These are phyloP conservation scores for Galerina marginata DNA, from an alignment of 768 basidiomycete species.

Conservation along the genomic window DNA sequence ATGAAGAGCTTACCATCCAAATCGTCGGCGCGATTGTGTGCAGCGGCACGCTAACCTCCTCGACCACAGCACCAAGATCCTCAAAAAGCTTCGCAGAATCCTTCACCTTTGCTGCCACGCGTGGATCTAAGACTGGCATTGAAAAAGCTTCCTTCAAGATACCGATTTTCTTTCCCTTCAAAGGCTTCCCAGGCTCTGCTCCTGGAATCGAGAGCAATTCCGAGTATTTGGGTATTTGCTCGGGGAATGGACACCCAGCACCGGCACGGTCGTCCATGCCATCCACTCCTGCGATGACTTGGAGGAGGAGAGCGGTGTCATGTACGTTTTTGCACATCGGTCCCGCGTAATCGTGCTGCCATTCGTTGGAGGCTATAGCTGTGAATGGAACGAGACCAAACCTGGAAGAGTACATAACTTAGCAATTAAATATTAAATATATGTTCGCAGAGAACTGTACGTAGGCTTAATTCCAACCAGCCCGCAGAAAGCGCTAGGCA, in stretches of 20 bases:
- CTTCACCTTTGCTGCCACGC: slow-evolving; percentile 38
- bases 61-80: slow-evolving; percentile 43
- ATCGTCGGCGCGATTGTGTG: slow-evolving; percentile 31
- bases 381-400: slow-evolving; percentile 54
- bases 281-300: slow-evolving; percentile 50
- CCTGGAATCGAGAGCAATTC: slow-evolving; percentile 38
- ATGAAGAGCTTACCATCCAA: slow-evolving; percentile 23
- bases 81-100: slow-evolving; percentile 38
- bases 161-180: slow-evolving; percentile 44
- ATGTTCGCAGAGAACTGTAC: slow-evolving; percentile 5
- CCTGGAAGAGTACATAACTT: slow-evolving; percentile 1
- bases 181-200: slow-evolving; percentile 24
- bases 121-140: slow-evolving; percentile 37
- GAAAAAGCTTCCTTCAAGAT: slow-evolving; percentile 44
- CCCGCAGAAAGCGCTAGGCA: slow-evolving; percentile 48
- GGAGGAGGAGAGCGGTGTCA: slow-evolving; percentile 45
- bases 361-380: slow-evolving; percentile 46
- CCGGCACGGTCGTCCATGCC: slow-evolving; percentile 45
- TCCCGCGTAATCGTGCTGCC: slow-evolving; percentile 47
- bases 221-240: slow-evolving; percentile 26
- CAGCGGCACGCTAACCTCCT: slow-evolving; percentile 46
- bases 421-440: neutral
- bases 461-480: slow-evolving; percentile 39
- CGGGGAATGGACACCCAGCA: slow-evolving; percentile 22
- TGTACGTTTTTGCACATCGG: slow-evolving; percentile 43